Conservation (phyloP, 1,284 basidiomycete genomes). For the Inonotus hispidus region DNA sequence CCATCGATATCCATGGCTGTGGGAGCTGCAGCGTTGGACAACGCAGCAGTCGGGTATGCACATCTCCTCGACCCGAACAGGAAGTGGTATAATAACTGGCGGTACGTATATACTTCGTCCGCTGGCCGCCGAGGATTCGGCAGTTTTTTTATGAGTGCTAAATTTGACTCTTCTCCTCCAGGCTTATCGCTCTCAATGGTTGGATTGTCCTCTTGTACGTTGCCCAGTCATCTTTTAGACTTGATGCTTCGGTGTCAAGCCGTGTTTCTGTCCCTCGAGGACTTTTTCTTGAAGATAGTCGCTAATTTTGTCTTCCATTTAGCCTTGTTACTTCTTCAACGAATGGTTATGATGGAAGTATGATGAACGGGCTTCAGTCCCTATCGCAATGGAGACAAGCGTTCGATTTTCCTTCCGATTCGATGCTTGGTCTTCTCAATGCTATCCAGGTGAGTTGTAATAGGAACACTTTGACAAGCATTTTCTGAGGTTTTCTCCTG, state of each 20-base stretch:
- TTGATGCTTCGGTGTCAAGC: background rate
- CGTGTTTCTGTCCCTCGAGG: background rate
- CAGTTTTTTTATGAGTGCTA: slow-evolving; percentile 6
- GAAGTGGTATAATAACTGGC: slow-evolving; percentile 19
- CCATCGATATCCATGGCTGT: slow-evolving; percentile 9
- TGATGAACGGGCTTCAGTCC: slow-evolving; percentile 28
- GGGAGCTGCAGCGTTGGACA: slow-evolving; percentile 9
- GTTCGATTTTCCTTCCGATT: slow-evolving; percentile 29
- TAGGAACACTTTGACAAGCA: background rate
- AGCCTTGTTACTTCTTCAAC: slow-evolving; percentile 25
- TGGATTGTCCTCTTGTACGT: slow-evolving; percentile 22
- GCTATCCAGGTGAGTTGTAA: slow-evolving; percentile 34
- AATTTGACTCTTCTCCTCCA: background rate
- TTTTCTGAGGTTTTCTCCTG: too few species aligned
- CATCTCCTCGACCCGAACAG: slow-evolving; percentile 19
- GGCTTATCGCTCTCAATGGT: slow-evolving; percentile 20
- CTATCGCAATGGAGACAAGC: slow-evolving; percentile 27
- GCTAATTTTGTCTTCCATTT: background rate
- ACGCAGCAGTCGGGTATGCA: slow-evolving; percentile 4
- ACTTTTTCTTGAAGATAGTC: background rate
- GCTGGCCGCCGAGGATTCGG: slow-evolving; percentile 7
- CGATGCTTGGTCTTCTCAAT: slow-evolving; percentile 28
- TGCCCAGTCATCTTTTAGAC: background rate
- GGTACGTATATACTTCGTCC: slow-evolving; percentile 9
- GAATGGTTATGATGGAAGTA: slow-evolving; percentile 27